Evolutionary conservation across 129 eudicot species (phyloP).

Genomic region (Gnaphalium uliginosum): DNA sequence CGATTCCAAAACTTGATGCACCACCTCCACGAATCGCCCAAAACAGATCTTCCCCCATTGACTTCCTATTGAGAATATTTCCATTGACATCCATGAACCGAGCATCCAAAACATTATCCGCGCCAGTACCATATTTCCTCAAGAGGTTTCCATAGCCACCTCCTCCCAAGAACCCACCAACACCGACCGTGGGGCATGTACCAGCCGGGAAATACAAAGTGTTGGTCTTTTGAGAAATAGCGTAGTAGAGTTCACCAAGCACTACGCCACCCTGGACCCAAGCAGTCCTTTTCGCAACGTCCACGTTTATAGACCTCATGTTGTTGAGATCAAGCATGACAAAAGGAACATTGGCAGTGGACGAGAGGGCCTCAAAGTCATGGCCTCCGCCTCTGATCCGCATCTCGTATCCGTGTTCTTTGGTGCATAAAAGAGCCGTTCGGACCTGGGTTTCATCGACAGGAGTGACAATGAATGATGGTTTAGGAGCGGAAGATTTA

Average conservation of each 20-base stretch:
- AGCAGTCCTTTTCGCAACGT: background rate
- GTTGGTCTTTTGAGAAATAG: too few species aligned
- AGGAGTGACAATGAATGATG: constrained; percentile 30
- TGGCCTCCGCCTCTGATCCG: too few species aligned
- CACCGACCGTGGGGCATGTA: background rate
- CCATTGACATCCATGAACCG: background rate
- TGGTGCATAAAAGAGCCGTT: background rate
- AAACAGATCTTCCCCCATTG: constrained; percentile 12
- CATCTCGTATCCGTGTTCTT: too few species aligned
- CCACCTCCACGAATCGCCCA: too few species aligned
- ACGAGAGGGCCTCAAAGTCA: too few species aligned
- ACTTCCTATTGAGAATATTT: constrained; percentile 12
- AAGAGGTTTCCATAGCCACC: constrained; percentile 28
- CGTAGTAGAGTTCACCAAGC: too few species aligned
- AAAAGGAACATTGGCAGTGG: constrained; percentile 21
- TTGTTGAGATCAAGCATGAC: constrained; percentile 32
- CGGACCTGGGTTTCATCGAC: constrained; percentile 19
- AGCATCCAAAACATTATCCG: constrained; percentile 20
- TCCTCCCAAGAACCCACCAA: background rate
- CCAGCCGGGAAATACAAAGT: background rate
- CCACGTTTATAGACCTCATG: constrained; percentile 13
- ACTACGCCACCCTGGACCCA: too few species aligned
- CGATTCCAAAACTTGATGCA: too few species aligned
- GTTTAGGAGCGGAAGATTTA: background rate
- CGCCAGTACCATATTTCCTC: constrained; percentile 22